Percentiles rank a stretch among this genome's conserved stretches.
These are phyloP conservation scores for Sporisorium graminicola DNA, from an alignment of 1,284 basidiomycete genomes.

Conservation along the genomic window DNA sequence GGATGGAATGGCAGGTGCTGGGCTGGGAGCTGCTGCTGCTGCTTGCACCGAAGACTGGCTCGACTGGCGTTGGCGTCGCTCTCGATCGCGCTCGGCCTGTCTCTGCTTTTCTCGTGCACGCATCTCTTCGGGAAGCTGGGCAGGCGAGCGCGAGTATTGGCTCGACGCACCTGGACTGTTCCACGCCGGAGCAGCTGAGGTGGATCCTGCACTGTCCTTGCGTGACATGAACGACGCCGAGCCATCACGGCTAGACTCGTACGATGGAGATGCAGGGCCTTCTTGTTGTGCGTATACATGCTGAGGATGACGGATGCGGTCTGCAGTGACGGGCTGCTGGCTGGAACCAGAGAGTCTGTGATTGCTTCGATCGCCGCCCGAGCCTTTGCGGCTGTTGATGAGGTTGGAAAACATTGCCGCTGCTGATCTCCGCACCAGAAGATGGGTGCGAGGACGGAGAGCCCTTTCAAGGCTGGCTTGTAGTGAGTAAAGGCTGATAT, in stretches of 20 bases:
- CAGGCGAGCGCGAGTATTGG: constrained; percentile 33
- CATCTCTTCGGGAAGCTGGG: constrained; percentile 57
- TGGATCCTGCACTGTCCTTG: constrained; percentile 44
- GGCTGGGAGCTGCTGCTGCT: constrained; percentile 10
- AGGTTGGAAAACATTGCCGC: constrained; percentile 49
- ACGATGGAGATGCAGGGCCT: constrained; percentile 22
- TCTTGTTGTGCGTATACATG: constrained; percentile 41
- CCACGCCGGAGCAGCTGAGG: constrained; percentile 28
- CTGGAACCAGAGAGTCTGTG: constrained; percentile 31
- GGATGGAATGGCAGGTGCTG: constrained; percentile 11
- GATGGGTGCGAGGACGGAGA: background rate
- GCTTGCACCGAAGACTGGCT: constrained; percentile 32
- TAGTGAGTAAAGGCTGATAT: background rate
- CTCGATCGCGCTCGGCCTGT: constrained; percentile 43
- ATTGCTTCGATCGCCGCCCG: constrained; percentile 40
- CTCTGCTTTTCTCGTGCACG: constrained; percentile 46
- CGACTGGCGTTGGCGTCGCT: constrained; percentile 38
- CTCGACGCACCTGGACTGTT: constrained; percentile 23
- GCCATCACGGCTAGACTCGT: constrained; percentile 24
- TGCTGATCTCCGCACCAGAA: background rate
- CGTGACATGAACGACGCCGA: constrained; percentile 29
- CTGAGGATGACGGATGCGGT: constrained; percentile 49
- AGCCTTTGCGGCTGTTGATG: constrained; percentile 45
- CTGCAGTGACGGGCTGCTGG: constrained; percentile 34
- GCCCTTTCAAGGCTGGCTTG: background rate